These are phyloP conservation scores for Pulveroboletus sp. DNA, from an alignment of 768 basidiomycete genomes.

Conservation along the genomic window DNA sequence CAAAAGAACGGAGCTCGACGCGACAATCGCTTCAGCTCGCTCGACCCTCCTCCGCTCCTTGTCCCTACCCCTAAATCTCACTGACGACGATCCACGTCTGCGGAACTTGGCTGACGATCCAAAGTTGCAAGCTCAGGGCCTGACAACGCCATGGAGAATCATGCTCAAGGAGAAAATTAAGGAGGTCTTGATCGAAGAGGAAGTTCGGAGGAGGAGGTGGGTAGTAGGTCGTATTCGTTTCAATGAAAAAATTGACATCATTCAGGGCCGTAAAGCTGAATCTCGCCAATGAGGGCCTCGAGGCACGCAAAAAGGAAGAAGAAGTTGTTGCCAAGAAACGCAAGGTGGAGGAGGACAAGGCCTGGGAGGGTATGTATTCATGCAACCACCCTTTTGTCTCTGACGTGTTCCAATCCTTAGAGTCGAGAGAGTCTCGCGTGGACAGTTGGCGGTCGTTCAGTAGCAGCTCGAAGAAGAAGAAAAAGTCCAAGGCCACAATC, in stretches of 20 bases:
- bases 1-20: constrained; percentile 79
- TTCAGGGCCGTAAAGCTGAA: constrained; percentile 86
- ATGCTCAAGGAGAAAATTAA: constrained; percentile 70
- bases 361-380: constrained; percentile 72
- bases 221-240: constrained; percentile 21
- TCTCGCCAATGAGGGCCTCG: constrained; percentile 85
- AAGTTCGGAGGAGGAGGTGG: constrained; percentile 78
- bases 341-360: constrained; percentile 83
- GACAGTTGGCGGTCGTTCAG: constrained; percentile 79
- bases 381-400: not conserved
- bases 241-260: constrained; percentile 1
- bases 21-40: constrained; percentile 73
- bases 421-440: constrained; percentile 74
- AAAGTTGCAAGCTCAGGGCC: constrained; percentile 28
- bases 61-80: constrained; percentile 54
- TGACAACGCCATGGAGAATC: constrained; percentile 58
- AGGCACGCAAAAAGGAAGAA: constrained; percentile 91
- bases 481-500: constrained; percentile 62
- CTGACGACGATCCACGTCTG: constrained; percentile 56
- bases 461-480: constrained; percentile 71
- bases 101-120: constrained; percentile 38
- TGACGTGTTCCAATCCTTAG: constrained; percentile 32
- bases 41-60: constrained; percentile 57
- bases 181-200: constrained; percentile 86
- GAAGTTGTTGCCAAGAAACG: constrained; percentile 73